Evolutionary conservation across 164 flowering plant species (phyloP).

Genomic region (Kingdonia uniflora): DNA sequence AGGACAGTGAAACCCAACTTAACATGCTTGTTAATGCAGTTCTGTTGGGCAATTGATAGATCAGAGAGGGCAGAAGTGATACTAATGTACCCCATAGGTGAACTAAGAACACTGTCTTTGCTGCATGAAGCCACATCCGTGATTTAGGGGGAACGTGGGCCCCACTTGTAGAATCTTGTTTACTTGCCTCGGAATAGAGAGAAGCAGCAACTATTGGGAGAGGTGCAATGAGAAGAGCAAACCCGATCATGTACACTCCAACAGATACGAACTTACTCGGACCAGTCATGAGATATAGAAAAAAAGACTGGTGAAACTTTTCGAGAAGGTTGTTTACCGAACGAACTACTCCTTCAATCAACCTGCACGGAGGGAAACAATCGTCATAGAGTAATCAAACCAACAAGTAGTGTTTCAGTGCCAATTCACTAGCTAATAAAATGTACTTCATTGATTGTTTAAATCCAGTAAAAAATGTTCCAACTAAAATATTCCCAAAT

Average conservation of each 20-base stretch:
- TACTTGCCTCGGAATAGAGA: conserved; percentile 42
- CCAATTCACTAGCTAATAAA: too few species aligned
- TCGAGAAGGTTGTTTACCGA: conserved; percentile 94
- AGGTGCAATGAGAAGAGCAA: conserved; percentile 75
- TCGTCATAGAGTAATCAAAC: too few species aligned
- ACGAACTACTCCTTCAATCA: conserved; percentile 80
- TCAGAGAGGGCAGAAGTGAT: conserved; percentile 56
- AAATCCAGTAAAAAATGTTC: too few species aligned
- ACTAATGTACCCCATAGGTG: conserved; percentile 70
- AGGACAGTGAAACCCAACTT: conserved; percentile 51
- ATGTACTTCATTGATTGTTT: too few species aligned
- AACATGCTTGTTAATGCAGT: conserved; percentile 32
- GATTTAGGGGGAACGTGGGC: conserved; percentile 20
- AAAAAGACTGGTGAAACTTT: conserved; percentile 97
- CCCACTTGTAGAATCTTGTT: conserved; percentile 11
- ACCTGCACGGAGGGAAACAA: conserved; percentile 52
- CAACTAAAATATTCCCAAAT: too few species aligned
- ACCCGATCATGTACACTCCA: conserved; percentile 92
- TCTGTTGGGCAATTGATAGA: conserved; percentile 36
- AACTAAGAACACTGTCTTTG: conserved; percentile 52
- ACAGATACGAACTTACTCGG: conserved; percentile 83
- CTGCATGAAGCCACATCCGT: conserved; percentile 84
- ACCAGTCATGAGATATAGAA: conserved; percentile 75
- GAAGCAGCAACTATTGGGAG: conserved; percentile 87
- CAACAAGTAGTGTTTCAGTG: too few species aligned